These are phyloP conservation scores for Cystobasidiopsis lactophilus DNA, from an alignment of 768 basidiomycete genomes.

Conservation along the genomic window DNA sequence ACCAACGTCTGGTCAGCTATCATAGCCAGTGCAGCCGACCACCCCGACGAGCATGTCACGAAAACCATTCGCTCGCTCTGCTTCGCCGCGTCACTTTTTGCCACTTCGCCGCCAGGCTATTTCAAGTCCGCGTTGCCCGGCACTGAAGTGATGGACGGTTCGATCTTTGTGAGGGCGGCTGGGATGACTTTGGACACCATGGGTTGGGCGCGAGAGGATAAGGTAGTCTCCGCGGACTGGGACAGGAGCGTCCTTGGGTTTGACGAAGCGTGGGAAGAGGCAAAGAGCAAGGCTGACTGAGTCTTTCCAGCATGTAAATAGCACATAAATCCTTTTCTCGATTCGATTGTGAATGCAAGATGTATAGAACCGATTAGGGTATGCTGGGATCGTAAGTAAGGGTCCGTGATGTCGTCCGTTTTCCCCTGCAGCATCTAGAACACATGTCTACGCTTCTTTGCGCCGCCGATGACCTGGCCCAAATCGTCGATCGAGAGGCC, in stretches of 20 bases:
- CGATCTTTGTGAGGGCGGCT: conserved; percentile 6
- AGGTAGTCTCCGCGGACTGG: conserved; percentile 10
- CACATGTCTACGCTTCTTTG: no score
- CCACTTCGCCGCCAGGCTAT: not conserved
- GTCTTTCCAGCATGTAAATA: no score
- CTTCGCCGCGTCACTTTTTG: not conserved
- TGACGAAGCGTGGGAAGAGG: conserved; percentile 13
- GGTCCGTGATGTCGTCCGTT: no score
- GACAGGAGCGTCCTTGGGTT: conserved; percentile 15
- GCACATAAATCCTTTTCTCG: no score
- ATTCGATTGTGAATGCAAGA: no score
- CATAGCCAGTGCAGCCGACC: conserved; percentile 12
- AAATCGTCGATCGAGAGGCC: no score
- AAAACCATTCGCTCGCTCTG: conserved; percentile 4
- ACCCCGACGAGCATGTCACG: conserved; percentile 18
- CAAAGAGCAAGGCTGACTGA: not conserved
- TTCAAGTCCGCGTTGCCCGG: not conserved
- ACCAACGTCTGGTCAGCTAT: conserved; percentile 6
- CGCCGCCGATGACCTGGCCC: no score
- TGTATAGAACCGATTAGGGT: no score
- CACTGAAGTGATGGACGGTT: conserved; percentile 15
- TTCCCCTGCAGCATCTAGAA: no score
- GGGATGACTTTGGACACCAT: conserved; percentile 5
- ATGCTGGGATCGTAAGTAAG: no score
- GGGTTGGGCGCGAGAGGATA: conserved; percentile 19